Evolutionary conservation across 345 rosid species (phyloP).

Genomic region (Brassica carinata): DNA sequence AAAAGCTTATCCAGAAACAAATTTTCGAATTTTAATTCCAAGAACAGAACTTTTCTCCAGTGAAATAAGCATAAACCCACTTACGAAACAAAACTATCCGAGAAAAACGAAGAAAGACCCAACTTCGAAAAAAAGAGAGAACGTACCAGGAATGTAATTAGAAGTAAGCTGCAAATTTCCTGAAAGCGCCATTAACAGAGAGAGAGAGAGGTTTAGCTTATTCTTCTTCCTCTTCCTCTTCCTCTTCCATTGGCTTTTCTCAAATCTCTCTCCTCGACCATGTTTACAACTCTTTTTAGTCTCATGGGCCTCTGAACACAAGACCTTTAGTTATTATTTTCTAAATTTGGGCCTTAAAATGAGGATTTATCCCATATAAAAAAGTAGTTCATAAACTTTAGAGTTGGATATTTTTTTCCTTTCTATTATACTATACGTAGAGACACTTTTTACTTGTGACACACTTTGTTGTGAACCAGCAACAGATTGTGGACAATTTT

Average conservation of each 20-base stretch:
- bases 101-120: background rate
- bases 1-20: conserved; percentile 4
- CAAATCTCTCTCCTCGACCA: background rate
- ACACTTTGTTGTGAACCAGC: too few species aligned
- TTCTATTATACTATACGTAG: too few species aligned
- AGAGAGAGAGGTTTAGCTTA: conserved; percentile 13
- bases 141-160: conserved; percentile 24
- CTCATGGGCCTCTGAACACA: background rate
- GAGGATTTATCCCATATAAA: background rate
- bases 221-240: conserved; percentile 15
- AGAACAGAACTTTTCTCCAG: background rate
- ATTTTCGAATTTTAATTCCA: background rate
- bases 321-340: background rate
- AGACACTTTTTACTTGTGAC: too few species aligned
- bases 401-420: too few species aligned
- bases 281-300: background rate
- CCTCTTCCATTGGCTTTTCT: conserved; percentile 21
- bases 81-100: background rate
- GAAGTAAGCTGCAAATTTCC: conserved; percentile 29
- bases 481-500: too few species aligned
- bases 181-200: conserved; percentile 23
- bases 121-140: background rate
- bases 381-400: background rate
- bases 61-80: conserved; percentile 3
- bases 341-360: background rate